phyloP scores from a whole-genome alignment of 2,329 filamentous ascomycete genomes.

The Aspergillus intermedius region DNA sequence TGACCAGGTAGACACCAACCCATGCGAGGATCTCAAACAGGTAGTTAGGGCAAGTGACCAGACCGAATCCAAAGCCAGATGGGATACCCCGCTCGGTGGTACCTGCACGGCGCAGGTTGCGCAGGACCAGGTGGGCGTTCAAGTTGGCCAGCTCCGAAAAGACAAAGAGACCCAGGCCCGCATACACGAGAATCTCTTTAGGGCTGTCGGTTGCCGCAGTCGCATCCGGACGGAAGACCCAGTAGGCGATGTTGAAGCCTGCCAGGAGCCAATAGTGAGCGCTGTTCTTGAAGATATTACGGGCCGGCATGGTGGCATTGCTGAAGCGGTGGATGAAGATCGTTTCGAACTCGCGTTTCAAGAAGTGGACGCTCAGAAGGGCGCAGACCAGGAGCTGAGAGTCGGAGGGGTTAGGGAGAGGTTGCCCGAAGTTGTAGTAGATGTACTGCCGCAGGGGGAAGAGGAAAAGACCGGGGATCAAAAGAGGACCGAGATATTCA shows the following conservation, averaged over 20 bases:
- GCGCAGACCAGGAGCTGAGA: slow-evolving; percentile 66
- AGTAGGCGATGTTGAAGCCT: slow-evolving; percentile 74
- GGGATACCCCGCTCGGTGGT: slow-evolving; percentile 86
- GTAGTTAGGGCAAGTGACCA: slow-evolving; percentile 96
- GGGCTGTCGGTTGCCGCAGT: slow-evolving; percentile 52
- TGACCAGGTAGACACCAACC: slow-evolving; percentile 73
- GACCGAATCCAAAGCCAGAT: slow-evolving; percentile 70
- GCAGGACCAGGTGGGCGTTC: slow-evolving; percentile 70
- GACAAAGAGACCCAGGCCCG: slow-evolving; percentile 64
- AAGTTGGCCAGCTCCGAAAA: slow-evolving; percentile 78
- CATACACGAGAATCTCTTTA: slow-evolving; percentile 53
- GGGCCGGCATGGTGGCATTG: slow-evolving; percentile 82
- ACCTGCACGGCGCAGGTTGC: slow-evolving; percentile 67
- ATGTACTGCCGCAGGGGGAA: slow-evolving; percentile 65
- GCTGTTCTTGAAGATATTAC: slow-evolving; percentile 92
- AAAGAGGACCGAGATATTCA: slow-evolving; percentile 86
- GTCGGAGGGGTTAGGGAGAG: slow-evolving; percentile 50
- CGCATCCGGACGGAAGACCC: slow-evolving; percentile 72
- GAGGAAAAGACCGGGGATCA: slow-evolving; percentile 73
- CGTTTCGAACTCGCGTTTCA: slow-evolving; percentile 94
- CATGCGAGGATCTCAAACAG: slow-evolving; percentile 86
- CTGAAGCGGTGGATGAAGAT: slow-evolving; percentile 94
- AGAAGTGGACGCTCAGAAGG: slow-evolving; percentile 75
- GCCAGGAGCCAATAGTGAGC: slow-evolving; percentile 87
- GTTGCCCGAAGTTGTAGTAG: slow-evolving; percentile 51